Evolutionary conservation across 768 basidiomycete species (phyloP), one percentile per base, ranked within the genome.

Genomic region (Naganishia vishniacii): DNA sequence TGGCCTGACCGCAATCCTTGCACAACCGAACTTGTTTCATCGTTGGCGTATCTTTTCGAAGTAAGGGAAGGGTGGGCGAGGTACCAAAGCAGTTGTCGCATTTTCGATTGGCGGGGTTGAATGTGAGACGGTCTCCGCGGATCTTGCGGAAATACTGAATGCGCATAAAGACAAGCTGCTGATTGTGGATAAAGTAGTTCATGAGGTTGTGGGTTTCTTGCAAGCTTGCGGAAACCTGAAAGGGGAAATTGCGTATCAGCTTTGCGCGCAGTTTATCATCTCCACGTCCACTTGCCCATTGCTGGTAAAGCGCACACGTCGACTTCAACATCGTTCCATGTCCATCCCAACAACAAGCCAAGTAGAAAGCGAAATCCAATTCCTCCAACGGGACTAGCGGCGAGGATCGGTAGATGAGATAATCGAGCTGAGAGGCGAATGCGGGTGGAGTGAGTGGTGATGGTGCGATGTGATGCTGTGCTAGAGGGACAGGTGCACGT

Each of bases 91-190:
- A 44, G 42, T 44, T 44, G 42, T 44, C 42, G 42, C 42, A 44
- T 44, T 44, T 44, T 44, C 42, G 42, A n/a, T 44, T 44, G 42
- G 42, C 42, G 42, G 42, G 42, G 42, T 44, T 44, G 42, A 44
- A 44, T 20, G 42, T 44, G 18, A 44, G 42, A 12, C 42, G 42
- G 42, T n/a, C 7, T 5, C n/a, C 5, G 42, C 42, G 42, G 18
- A 5, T 12, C 42, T 12, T 44, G 7, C n/a, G 42, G 18, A 44
- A 44, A 18, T 44, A 44, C 6, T 44, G 13, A 18, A 44, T n/a
- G 9, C 42, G 42, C 13, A 20, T 44, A 8, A 15, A 5, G 42
- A 44, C n/a, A 6, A n/a, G 9, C 18, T 8, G 18, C n/a, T 20
- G 7, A 18, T 44, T 44, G 9, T 20, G 7, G 11, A 18, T 44